Conservation (phyloP, 2,329 filamentous ascomycete genomes). For the Paraphaeosphaeria sporulosa region DNA sequence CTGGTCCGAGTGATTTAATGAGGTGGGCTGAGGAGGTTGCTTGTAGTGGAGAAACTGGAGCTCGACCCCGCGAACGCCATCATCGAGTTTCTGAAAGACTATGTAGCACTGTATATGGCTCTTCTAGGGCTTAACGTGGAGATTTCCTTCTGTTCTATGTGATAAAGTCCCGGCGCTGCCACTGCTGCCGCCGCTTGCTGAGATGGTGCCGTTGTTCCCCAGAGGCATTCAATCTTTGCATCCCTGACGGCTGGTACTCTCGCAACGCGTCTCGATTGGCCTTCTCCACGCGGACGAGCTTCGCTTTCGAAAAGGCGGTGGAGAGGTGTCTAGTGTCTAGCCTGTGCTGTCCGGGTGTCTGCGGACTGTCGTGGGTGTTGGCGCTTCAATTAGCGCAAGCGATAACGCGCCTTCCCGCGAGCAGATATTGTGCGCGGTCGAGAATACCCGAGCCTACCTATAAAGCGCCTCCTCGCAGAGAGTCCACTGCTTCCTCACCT, state of each 20-base stretch:
- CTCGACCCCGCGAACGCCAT: neutral
- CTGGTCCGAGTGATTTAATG: neutral
- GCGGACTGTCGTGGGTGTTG: constrained; percentile 2
- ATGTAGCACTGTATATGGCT: neutral
- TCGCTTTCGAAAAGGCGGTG: constrained; percentile 8
- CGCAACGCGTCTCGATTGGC: neutral
- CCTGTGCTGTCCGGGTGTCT: constrained; percentile 8
- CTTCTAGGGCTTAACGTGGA: neutral
- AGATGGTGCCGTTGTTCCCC: neutral
- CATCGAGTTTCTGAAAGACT: neutral
- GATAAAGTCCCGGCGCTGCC: neutral
- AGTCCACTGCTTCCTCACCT: neutral
- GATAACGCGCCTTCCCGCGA: constrained; percentile 4
- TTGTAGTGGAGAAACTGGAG: neutral
- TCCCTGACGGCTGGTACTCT: neutral
- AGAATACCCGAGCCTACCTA: constrained; percentile 12
- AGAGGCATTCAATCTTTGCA: neutral
- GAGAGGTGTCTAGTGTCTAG: constrained; percentile 5
- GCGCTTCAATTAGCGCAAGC: constrained; percentile 7
- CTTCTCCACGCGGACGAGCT: neutral
- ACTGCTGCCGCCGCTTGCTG: neutral
- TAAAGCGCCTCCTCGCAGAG: constrained; percentile 4
- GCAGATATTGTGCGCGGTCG: constrained; percentile 1
- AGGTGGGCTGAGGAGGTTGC: neutral
- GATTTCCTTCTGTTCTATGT: neutral